Base-by-base conservation (phyloP, 441 rosid species). In the Jatropha multifida region DNA sequence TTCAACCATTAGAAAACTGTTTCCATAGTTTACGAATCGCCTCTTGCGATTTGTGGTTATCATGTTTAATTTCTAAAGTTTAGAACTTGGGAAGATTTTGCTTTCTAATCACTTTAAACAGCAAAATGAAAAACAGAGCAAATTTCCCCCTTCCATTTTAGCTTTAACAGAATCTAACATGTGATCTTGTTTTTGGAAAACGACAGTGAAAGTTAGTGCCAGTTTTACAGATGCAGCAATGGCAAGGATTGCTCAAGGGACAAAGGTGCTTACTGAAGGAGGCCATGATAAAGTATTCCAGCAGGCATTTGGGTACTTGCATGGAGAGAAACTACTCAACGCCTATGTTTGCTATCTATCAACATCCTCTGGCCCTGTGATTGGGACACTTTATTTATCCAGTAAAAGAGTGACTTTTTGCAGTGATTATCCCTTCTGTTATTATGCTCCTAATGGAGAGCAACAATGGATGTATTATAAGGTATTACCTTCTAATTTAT, bases 261-360 rank as follows among this genome's bases (percentile, higher is more conserved):
- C 94, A 65, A 95, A 85, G 80, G 82, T 93, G 68, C 74, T 95
- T 4, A 64, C 89, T 4, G 94, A 90, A 87, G 97, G 97, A 83
- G 99, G 98, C 51, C 84, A 87, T 59, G 89, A 88, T 20, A 93
- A 83, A 82, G 82, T 91, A 67, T 93, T 91, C 81, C 86, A 80
- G 71, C 94, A 85, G 48, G 87, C 86, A 32, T 93, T 93, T 80
- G 89, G 86, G 70, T 72, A 59, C 48, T 56, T 84, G 62, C 69
- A 88, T 0, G 85, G 85, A 62, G 98, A 94, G 86, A 91, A 88
- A 88, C 91, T 93, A 69, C 23, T 88, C 72, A 88, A 90, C 54
- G 78, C 96, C 20, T 94, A 83, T 77, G 94, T 83, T 68, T 94
- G 99, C 85, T 89, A 94, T 81, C 71, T 89, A 40, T 94, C 98